Conservation (phyloP, 2,329 filamentous ascomycete species). For the Colletotrichum sp. region DNA sequence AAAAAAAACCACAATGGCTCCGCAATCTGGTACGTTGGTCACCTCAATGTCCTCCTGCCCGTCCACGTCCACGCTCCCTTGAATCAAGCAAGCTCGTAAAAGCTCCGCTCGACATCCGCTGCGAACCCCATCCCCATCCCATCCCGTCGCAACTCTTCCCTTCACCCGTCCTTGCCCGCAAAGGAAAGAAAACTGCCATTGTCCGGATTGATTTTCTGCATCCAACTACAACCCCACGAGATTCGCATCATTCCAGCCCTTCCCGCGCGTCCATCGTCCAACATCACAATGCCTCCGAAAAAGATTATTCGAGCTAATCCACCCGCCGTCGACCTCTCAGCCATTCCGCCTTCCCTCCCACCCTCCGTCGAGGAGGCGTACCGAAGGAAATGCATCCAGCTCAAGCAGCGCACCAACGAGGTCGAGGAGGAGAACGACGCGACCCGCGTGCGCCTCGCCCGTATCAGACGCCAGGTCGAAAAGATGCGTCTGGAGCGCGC, state of each 20-base stretch:
- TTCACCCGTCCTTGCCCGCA: not conserved
- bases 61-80: not conserved
- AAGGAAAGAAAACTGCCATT: slow-evolving; percentile 1
- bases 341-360: slow-evolving; percentile 67
- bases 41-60: not conserved
- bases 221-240: not conserved
- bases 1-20: slow-evolving; percentile 14
- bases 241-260: not conserved
- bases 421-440: slow-evolving; percentile 92
- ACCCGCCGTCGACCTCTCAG: slow-evolving; percentile 36
- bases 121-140: slow-evolving; percentile 6
- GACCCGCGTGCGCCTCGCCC: slow-evolving; percentile 76
- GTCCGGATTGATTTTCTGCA: not conserved
- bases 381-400: slow-evolving; percentile 92
- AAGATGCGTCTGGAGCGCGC: slow-evolving; percentile 90
- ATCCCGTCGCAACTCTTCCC: slow-evolving; percentile 6
- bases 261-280: not conserved
- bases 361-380: slow-evolving; percentile 96
- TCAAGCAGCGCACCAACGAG: slow-evolving; percentile 89
- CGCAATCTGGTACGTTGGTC: slow-evolving; percentile 20
- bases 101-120: slow-evolving; percentile 19
- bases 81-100: slow-evolving; percentile 6
- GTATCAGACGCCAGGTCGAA: slow-evolving; percentile 83
- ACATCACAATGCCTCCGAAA: slow-evolving; percentile 36
- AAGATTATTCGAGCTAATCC: slow-evolving; percentile 40